Conservation (phyloP, 148 eudicot species). For the Fagopyrum homotropicum region DNA sequence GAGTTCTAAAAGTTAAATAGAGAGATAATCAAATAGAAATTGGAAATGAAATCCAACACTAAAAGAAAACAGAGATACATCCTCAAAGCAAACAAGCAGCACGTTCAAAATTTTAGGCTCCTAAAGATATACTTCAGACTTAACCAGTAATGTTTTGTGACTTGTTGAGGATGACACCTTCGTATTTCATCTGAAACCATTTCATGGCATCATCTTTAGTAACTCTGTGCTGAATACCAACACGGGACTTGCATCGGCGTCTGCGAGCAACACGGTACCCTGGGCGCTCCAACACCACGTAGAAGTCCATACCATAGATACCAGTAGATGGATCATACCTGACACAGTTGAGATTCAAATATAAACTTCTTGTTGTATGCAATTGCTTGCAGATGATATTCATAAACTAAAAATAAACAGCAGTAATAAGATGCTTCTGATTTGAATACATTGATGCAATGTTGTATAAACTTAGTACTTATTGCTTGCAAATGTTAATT, state of each 20-base stretch:
- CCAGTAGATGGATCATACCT: constrained; percentile 83
- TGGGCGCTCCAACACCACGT: constrained; percentile 61
- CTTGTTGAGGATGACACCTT: constrained; percentile 73
- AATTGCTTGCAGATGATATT: too few relatives aligned
- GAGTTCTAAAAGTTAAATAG: too few relatives aligned
- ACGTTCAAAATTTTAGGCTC: background rate
- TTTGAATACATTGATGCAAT: too few relatives aligned
- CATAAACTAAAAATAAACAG: too few relatives aligned
- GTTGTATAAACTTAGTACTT: too few relatives aligned
- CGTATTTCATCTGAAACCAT: constrained; percentile 73
- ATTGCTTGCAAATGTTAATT: too few relatives aligned
- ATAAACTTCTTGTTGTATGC: background rate
- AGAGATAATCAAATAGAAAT: background rate
- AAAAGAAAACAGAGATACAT: background rate
- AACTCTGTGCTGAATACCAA: constrained; percentile 75
- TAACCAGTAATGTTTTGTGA: constrained; percentile 25
- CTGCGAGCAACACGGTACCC: constrained; percentile 75
- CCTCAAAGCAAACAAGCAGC: background rate
- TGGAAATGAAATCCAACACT: background rate
- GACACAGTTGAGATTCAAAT: background rate
- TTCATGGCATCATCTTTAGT: constrained; percentile 78
- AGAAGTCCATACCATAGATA: constrained; percentile 78
- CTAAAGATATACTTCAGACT: background rate
- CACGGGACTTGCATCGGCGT: constrained; percentile 74
- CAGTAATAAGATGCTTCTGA: too few relatives aligned